A percentile compares a stretch with the other conserved stretches of the same genome.
Evolutionary conservation across 2,329 filamentous ascomycete species (phyloP).

Genomic region (Trichoderma hamatum): DNA sequence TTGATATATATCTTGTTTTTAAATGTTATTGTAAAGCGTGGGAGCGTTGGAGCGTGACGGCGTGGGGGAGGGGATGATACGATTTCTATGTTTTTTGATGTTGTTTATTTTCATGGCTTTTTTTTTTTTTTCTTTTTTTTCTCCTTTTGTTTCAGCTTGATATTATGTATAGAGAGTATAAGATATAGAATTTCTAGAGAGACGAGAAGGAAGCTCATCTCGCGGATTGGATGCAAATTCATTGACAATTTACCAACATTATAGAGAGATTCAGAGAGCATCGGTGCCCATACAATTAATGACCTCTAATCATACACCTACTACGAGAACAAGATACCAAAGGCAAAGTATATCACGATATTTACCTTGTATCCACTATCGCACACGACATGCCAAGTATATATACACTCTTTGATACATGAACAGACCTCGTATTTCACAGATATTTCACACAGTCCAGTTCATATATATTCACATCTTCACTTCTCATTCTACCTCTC

Average conservation of each 20-base stretch:
- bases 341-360: not conserved
- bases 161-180: not conserved
- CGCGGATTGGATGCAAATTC: not conserved
- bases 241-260: not conserved
- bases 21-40: not conserved
- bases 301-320: not conserved
- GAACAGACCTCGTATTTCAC: not conserved
- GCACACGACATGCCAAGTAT: not conserved
- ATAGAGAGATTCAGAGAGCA: not conserved
- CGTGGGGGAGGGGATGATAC: not conserved
- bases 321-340: not conserved
- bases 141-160: not conserved
- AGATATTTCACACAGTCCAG: not conserved
- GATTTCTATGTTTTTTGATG: not conserved
- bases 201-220: not conserved
- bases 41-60: not conserved
- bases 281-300: not conserved
- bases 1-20: not conserved
- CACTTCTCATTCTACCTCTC: conserved; percentile 44
- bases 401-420: not conserved
- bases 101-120: not conserved
- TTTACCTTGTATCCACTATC: not conserved
- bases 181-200: not conserved
- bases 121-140: not conserved
- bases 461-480: not conserved